Evolutionary conservation across 257 asterid genomes (phyloP).

Genomic region (Scutellaria barbata): DNA sequence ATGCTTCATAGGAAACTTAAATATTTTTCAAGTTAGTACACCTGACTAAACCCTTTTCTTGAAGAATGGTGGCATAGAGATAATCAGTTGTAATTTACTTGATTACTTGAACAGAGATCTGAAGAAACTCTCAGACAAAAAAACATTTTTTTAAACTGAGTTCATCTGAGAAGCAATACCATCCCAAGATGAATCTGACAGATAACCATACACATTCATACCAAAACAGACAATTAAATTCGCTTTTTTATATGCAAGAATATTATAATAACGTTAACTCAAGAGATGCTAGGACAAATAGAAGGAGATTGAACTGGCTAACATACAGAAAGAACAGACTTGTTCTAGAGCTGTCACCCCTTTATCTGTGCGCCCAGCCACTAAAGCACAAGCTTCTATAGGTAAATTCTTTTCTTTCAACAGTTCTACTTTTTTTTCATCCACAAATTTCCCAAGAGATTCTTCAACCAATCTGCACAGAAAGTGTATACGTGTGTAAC

Average conservation of each 20-base stretch:
- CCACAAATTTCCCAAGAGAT: constrained; percentile 83
- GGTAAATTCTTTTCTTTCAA: constrained; percentile 84
- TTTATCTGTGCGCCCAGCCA: constrained; percentile 98
- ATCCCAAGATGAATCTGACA: constrained; percentile 21
- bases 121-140: constrained; percentile 13
- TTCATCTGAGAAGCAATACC: constrained; percentile 16
- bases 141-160: neutral
- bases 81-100: constrained; percentile 16
- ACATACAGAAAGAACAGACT: constrained; percentile 96
- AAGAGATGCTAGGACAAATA: constrained; percentile 20
- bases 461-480: constrained; percentile 67
- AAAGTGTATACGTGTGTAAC: neutral
- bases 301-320: constrained; percentile 35
- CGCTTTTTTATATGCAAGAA: constrained; percentile 4
- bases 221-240: constrained; percentile 22
- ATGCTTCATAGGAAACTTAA: constrained; percentile 8
- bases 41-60: constrained; percentile 14
- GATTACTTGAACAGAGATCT: constrained; percentile 14
- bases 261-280: neutral
- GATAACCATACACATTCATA: neutral
- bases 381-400: constrained; percentile 69
- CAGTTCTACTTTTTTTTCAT: constrained; percentile 69
- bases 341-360: constrained; percentile 94
- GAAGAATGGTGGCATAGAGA: constrained; percentile 23
- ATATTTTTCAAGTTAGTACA: constrained; percentile 13